Conservation (phyloP, 2,329 filamentous ascomycete genomes). For the Fusarium sp. region DNA sequence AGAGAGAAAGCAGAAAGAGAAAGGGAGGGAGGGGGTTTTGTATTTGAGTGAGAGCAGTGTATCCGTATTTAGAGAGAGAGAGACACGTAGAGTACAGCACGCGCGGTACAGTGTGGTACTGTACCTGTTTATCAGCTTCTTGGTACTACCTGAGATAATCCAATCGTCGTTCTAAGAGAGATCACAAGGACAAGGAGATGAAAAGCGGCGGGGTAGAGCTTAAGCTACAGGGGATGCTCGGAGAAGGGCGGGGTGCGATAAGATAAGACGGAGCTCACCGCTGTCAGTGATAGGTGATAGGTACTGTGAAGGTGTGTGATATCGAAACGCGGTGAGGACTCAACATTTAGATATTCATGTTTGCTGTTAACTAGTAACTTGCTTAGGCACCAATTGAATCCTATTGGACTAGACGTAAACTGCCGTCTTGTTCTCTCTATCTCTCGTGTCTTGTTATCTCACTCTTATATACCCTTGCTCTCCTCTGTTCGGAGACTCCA, state of each 20-base stretch:
- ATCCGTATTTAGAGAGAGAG: background rate
- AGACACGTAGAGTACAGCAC: slow-evolving; percentile 18
- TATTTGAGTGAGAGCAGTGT: slow-evolving; percentile 25
- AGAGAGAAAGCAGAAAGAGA: slow-evolving; percentile 25
- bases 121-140: slow-evolving; percentile 20
- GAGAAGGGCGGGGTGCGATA: slow-evolving; percentile 42
- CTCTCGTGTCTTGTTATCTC: slow-evolving; percentile 13
- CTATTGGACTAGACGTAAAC: background rate
- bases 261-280: slow-evolving; percentile 48
- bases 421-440: slow-evolving; percentile 4
- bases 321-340: slow-evolving; percentile 35
- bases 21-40: slow-evolving; percentile 28
- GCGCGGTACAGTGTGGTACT: background rate
- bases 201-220: slow-evolving; percentile 34
- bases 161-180: slow-evolving; percentile 24
- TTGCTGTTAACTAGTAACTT: background rate
- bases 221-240: slow-evolving; percentile 29
- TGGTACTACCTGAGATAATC: slow-evolving; percentile 30
- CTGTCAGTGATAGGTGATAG: slow-evolving; percentile 6
- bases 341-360: background rate
- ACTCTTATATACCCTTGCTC: slow-evolving; percentile 5
- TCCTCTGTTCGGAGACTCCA: background rate
- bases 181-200: slow-evolving; percentile 32
- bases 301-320: background rate
- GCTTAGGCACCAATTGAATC: slow-evolving; percentile 15